Percentiles rank a stretch among this genome's conserved stretches.
These are phyloP conservation scores for Russula compacta DNA, from an alignment of 768 basidiomycete genomes.

Conservation along the genomic window DNA sequence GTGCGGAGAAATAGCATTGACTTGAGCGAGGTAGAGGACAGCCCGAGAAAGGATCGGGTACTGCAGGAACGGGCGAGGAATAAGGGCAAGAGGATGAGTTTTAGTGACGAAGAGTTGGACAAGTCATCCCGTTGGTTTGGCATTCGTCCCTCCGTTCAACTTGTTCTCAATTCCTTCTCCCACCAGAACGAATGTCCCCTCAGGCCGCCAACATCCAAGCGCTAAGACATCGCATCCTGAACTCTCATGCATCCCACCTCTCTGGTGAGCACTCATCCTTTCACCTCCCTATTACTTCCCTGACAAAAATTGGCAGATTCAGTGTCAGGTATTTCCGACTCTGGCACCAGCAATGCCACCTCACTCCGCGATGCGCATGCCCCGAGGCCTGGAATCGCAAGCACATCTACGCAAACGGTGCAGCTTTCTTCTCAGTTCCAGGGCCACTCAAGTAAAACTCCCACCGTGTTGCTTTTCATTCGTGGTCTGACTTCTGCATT, in stretches of 20 bases:
- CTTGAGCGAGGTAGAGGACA: constrained; percentile 21
- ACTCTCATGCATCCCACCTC: not conserved
- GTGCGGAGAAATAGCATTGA: constrained; percentile 20
- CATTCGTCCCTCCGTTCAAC: not conserved
- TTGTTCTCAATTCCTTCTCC: not conserved
- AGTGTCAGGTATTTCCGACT: constrained; percentile 10
- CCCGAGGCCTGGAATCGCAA: not conserved
- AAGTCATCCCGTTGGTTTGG: constrained; percentile 15
- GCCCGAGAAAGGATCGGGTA: constrained; percentile 16
- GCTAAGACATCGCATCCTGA: constrained; percentile 9
- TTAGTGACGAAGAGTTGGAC: constrained; percentile 19
- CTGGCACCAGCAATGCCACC: constrained; percentile 8
- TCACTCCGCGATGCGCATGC: constrained; percentile 11
- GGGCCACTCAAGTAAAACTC: constrained; percentile 13
- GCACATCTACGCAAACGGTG: constrained; percentile 14
- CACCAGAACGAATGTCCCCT: constrained; percentile 2
- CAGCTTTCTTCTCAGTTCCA: constrained; percentile 18
- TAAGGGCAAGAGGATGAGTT: constrained; percentile 18
- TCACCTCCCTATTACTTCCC: not conserved
- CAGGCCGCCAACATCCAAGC: constrained; percentile 17
- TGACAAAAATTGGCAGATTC: constrained; percentile 6
- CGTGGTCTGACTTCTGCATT: not conserved
- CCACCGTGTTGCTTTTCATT: not conserved
- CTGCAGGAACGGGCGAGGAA: constrained; percentile 17
- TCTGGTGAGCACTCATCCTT: constrained; percentile 1